These are phyloP conservation scores for Monosporascus sp. DNA, from an alignment of 2,329 filamentous ascomycete species.

Conservation along the genomic window DNA sequence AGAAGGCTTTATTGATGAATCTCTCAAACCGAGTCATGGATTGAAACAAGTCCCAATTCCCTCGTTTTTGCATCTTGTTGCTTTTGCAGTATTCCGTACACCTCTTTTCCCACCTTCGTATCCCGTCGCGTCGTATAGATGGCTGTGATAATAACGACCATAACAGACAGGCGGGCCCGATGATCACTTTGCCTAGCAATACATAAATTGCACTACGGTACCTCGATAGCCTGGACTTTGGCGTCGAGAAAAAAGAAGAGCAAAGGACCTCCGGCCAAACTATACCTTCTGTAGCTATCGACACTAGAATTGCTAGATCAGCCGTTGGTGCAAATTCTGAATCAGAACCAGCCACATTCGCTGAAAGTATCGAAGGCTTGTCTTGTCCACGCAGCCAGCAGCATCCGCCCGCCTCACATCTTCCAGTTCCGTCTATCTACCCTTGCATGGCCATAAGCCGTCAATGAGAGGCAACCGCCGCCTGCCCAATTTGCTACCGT, in stretches of 20 bases:
- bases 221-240: no score
- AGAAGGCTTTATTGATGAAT: no score
- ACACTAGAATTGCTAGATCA: background rate
- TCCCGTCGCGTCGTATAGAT: no score
- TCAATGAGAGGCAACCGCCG: constrained; percentile 4
- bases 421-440: background rate
- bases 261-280: background rate
- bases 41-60: no score
- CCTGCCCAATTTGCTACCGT: constrained; percentile 7
- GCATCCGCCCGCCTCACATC: background rate
- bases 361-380: background rate
- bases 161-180: no score
- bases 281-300: background rate
- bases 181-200: no score
- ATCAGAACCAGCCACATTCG: background rate
- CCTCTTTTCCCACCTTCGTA: no score
- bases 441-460: background rate
- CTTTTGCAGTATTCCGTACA: no score
- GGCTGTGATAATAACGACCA: no score
- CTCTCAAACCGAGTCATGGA: no score
- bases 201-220: no score
- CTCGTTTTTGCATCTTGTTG: no score
- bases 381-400: background rate
- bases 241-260: background rate
- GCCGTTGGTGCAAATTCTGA: background rate